Evolutionary conservation across 352 stramenopile species (phyloP).

Genomic region (Globisporangium nodosum): DNA sequence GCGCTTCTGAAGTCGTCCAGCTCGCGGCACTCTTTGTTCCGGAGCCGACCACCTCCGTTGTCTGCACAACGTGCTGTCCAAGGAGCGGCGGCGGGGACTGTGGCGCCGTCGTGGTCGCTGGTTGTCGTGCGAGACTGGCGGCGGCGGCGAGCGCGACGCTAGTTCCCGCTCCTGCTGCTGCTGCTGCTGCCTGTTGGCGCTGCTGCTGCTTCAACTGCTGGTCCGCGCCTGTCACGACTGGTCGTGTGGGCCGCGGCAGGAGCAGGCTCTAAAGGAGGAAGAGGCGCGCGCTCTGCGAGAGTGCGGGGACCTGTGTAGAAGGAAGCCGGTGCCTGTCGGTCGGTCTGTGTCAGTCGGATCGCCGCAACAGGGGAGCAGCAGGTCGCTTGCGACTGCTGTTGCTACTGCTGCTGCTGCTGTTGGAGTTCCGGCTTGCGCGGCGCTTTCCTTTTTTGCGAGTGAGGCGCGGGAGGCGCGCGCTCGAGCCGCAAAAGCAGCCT

Average conservation of each 20-base stretch:
- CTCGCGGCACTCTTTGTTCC: conserved; percentile 26
- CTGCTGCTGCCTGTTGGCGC: conserved; percentile 1
- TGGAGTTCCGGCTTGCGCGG: conserved; percentile 14
- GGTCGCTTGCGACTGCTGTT: conserved; percentile 2
- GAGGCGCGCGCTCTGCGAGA: neutral
- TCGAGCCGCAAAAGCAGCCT: conserved; percentile 5
- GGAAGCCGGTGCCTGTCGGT: neutral
- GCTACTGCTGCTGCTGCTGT: neutral
- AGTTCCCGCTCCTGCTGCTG: conserved; percentile 11
- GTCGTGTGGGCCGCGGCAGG: conserved; percentile 6
- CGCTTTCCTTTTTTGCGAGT: conserved; percentile 55
- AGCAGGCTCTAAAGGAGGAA: conserved; percentile 10
- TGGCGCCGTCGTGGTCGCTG: conserved; percentile 9
- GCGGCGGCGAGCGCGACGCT: conserved; percentile 10
- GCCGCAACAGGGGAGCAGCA: neutral
- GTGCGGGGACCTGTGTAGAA: neutral
- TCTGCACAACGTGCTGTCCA: conserved; percentile 23
- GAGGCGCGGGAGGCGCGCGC: conserved; percentile 16
- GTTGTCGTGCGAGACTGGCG: conserved; percentile 8
- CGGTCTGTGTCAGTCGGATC: neutral
- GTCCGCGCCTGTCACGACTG: conserved; percentile 30
- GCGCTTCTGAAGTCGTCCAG: conserved; percentile 22
- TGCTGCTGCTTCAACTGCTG: conserved; percentile 21
- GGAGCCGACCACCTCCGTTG: conserved; percentile 35
- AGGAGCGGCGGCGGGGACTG: conserved; percentile 14